A percentile compares a stretch with the other conserved stretches of the same genome.
Evolutionary conservation across 164 flowering plant species (phyloP).

Genomic region (Berberis thunbergii): DNA sequence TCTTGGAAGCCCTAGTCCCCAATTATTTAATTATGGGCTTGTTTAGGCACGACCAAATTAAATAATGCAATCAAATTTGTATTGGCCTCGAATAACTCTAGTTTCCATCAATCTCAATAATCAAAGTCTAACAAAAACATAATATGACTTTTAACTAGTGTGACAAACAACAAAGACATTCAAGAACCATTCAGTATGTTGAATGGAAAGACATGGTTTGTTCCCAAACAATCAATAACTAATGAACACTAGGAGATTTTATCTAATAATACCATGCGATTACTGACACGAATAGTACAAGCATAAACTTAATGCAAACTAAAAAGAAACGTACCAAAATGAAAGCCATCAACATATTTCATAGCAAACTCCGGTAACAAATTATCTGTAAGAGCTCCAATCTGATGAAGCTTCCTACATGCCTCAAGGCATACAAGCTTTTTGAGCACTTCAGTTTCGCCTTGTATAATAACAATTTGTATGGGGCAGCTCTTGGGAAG

Average conservation of each 20-base stretch:
- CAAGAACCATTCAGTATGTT: background rate
- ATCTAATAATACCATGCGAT: too few relatives aligned
- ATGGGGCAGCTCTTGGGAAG: constrained; percentile 81
- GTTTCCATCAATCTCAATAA: too few relatives aligned
- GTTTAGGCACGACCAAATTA: too few relatives aligned
- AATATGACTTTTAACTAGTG: background rate
- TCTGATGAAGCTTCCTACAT: constrained; percentile 61
- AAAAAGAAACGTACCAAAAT: constrained; percentile 31
- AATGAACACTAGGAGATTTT: too few relatives aligned
- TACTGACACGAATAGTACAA: background rate
- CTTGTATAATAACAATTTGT: constrained; percentile 32
- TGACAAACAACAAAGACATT: background rate
- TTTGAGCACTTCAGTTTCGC: constrained; percentile 36
- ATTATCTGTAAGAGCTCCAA: constrained; percentile 71
- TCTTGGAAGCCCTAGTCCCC: too few relatives aligned
- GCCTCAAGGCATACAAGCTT: constrained; percentile 72
- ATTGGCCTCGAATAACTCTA: too few relatives aligned
- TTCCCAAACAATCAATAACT: background rate
- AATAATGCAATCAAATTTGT: too few relatives aligned
- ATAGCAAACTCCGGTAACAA: constrained; percentile 58
- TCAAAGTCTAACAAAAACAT: too few relatives aligned
- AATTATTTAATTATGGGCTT: too few relatives aligned
- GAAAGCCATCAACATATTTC: constrained; percentile 29
- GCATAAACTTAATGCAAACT: background rate
- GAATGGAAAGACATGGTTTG: background rate